Percentiles rank a stretch among this genome's conserved stretches.
These are phyloP conservation scores for Coleophoma eucalyptorum DNA, from an alignment of 2,329 filamentous ascomycete species.

Conservation along the genomic window DNA sequence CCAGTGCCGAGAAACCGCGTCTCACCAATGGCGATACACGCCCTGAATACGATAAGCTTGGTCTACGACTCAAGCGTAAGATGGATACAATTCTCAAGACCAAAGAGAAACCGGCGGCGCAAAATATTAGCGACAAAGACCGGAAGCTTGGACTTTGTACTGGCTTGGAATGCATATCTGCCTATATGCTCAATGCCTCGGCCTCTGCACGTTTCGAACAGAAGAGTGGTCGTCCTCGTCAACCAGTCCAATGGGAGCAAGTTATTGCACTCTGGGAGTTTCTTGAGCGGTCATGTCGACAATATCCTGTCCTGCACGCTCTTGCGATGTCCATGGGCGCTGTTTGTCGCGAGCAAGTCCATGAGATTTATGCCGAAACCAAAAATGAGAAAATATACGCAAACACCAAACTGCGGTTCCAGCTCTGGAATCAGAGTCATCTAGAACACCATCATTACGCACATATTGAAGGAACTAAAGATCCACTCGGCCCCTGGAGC, in stretches of 20 bases:
- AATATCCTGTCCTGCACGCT: not conserved
- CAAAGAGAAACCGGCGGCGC: constrained; percentile 12
- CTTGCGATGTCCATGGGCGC: not conserved
- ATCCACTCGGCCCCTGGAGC: constrained; percentile 32
- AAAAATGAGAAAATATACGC: constrained; percentile 27
- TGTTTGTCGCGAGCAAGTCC: not conserved
- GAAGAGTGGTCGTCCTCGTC: not conserved
- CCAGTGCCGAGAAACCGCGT: constrained; percentile 25
- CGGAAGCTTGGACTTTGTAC: constrained; percentile 18
- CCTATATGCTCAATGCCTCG: constrained; percentile 19
- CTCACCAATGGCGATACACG: constrained; percentile 17
- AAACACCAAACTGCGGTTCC: constrained; percentile 27
- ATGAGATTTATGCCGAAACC: not conserved
- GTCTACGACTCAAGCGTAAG: constrained; percentile 24
- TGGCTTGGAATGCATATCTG: constrained; percentile 22
- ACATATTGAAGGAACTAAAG: constrained; percentile 26
- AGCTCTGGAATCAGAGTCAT: not conserved
- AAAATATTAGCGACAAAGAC: constrained; percentile 14
- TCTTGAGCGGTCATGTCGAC: not conserved
- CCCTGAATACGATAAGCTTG: constrained; percentile 13
- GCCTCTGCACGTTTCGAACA: not conserved
- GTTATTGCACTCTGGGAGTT: constrained; percentile 4
- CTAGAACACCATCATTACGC: constrained; percentile 17
- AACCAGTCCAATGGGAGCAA: constrained; percentile 2
- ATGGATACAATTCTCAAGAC: constrained; percentile 23